Evolutionary conservation across 2,329 filamentous ascomycete species (phyloP).

Genomic region (Trichoderma harzianum): DNA sequence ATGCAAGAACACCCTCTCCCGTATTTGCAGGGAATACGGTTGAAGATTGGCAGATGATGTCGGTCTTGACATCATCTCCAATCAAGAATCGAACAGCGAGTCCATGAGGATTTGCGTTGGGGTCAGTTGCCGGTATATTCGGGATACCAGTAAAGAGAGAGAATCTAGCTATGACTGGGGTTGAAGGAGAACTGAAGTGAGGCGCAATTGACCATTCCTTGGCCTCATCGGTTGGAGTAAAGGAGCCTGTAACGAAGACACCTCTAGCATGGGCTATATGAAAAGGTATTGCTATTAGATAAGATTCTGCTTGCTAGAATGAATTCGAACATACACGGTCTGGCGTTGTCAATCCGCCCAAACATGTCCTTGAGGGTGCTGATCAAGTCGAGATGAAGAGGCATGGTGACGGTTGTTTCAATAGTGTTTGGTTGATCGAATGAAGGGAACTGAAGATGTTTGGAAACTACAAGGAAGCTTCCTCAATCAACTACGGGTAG

Average conservation of each 20-base stretch:
- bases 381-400: slow-evolving; percentile 11
- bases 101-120: slow-evolving; percentile 4
- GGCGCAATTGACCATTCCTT: slow-evolving; percentile 8
- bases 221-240: slow-evolving; percentile 21
- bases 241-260: slow-evolving; percentile 12
- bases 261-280: slow-evolving; percentile 13
- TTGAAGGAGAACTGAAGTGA: slow-evolving; percentile 13
- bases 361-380: slow-evolving; percentile 9
- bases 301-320: neutral
- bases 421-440: neutral
- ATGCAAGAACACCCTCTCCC: neutral
- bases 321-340: neutral
- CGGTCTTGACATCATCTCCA: neutral
- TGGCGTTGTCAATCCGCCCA: neutral
- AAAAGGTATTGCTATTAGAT: neutral
- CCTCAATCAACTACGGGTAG: neutral
- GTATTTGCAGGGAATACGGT: neutral
- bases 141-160: slow-evolving; percentile 10
- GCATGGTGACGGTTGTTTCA: neutral
- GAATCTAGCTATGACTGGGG: slow-evolving; percentile 12
- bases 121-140: neutral
- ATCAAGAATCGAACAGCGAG: slow-evolving; percentile 7
- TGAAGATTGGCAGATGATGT: slow-evolving; percentile 9
- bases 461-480: neutral
- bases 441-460: neutral